Conservation (phyloP, 1,139 yeast genomes). For the Magnusiomyces clavatus region DNA sequence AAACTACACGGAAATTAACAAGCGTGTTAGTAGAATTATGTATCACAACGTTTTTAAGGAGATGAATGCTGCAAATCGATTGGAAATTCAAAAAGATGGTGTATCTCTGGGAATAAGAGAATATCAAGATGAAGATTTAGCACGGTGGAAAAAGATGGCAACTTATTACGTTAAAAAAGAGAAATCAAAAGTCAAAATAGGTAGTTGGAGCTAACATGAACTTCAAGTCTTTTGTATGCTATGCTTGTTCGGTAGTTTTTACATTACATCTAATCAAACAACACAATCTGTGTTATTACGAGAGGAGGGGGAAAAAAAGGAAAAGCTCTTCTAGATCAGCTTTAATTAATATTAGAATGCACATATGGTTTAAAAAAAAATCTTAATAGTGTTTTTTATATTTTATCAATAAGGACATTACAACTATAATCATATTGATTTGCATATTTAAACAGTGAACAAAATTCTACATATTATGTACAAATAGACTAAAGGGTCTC, state of each 20-base stretch:
- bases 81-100: neutral
- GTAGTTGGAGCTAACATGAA: neutral
- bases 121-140: neutral
- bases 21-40: constrained; percentile 37
- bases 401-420: neutral
- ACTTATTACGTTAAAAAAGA: neutral
- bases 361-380: neutral
- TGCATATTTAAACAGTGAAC: too few relatives aligned
- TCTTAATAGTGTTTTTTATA: neutral
- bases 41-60: constrained; percentile 29
- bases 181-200: neutral
- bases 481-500: too few relatives aligned
- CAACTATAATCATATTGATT: neutral
- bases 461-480: too few relatives aligned
- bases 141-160: neutral
- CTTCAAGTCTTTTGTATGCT: neutral
- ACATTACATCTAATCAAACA: neutral
- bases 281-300: neutral
- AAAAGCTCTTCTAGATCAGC: too few relatives aligned
- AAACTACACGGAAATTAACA: constrained; percentile 41
- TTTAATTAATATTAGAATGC: too few relatives aligned
- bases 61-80: constrained; percentile 1
- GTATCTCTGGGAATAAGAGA: neutral
- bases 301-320: too few relatives aligned
- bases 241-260: neutral